Percentiles rank a stretch among this genome's conserved stretches.
Conservation (phyloP, 1,139 yeast species). For the Pichia inconspicua region DNA sequence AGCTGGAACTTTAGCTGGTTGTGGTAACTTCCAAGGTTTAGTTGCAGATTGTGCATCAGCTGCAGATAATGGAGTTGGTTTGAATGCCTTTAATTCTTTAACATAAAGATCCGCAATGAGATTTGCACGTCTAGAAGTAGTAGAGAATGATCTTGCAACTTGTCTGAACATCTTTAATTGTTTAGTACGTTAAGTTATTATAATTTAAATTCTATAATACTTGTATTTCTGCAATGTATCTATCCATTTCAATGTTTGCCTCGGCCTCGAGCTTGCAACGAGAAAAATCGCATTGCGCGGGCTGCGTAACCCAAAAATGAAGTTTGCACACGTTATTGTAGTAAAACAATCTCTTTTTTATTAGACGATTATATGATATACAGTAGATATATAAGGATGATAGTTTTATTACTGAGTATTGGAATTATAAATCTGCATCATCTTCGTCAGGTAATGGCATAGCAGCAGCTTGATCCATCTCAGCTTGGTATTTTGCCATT, state of each 20-base stretch:
- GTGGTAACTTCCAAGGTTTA: constrained; percentile 73
- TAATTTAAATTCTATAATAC: too few species aligned
- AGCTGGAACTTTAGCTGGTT: constrained; percentile 64
- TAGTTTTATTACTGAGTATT: neutral
- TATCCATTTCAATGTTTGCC: neutral
- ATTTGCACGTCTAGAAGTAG: constrained; percentile 35
- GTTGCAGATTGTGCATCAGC: constrained; percentile 74
- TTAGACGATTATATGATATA: neutral
- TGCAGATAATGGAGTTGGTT: constrained; percentile 70
- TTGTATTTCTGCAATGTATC: too few species aligned
- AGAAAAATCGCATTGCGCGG: constrained; percentile 6
- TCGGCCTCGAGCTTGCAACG: neutral
- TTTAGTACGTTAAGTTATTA: too few species aligned
- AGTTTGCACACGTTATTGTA: too few species aligned
- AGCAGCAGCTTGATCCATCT: constrained; percentile 99
- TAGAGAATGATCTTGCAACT: constrained; percentile 31
- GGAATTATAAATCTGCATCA: constrained; percentile 83
- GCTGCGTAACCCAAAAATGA: constrained; percentile 16
- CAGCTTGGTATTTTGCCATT: constrained; percentile 98
- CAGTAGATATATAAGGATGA: neutral
- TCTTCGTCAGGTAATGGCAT: constrained; percentile 99
- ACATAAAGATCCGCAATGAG: constrained; percentile 80
- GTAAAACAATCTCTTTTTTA: neutral
- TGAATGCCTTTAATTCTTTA: constrained; percentile 79
- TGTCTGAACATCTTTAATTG: constrained; percentile 14